Evolutionary conservation across 257 asterid genomes (phyloP), one percentile per base, ranked within the genome.

Genomic region (Scutellaria minor): DNA sequence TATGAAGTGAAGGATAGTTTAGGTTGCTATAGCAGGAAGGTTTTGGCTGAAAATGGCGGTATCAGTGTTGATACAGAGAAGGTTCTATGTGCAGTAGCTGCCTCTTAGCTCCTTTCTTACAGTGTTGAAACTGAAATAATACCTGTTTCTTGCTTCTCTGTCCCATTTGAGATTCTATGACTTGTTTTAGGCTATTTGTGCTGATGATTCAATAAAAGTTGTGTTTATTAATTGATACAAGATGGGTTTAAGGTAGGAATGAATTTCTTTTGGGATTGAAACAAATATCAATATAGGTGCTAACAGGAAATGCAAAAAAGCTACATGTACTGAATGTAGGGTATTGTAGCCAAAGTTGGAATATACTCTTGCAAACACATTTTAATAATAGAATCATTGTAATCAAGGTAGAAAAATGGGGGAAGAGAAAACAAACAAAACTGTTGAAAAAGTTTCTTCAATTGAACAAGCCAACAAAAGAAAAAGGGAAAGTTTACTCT

Each of bases 21-120:
- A 0, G 82, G 75, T 5, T 91, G 97, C 85, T 94, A 85, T 60
- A 71, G 66, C 0, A 45, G 89, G 68, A 45, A 6, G 10, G 76
- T 89, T 75, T 70, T 75, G 46, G 94, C 88, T 20, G 77, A 73
- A 1, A 60, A 55, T 60, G 96, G 96, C 14, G 54, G 50, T 27
- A 75, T 93, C 52, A 18, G 46, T 14, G 68, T 14, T 5, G 90
- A 85, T 62, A 15, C 56, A 1, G 52, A 84, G 53, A 84, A 75
- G 58, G 59, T 77, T 65, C 75, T 76, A 7, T 92, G 97, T 79
- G 41, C 75, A 59, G 14, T 72, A 6, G 76, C 82, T 37, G 45
- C 52, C 41, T 15, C 55, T 14, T 39, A 12, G 6, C 15, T 62
- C 35, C 10, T 24, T 14, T 18, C 39, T 9, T 4, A 6, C 10